Evolutionary conservation across 2,329 filamentous ascomycete genomes (phyloP), one percentile per base, ranked within the genome.

Genomic region (Colletotrichum simmondsii): DNA sequence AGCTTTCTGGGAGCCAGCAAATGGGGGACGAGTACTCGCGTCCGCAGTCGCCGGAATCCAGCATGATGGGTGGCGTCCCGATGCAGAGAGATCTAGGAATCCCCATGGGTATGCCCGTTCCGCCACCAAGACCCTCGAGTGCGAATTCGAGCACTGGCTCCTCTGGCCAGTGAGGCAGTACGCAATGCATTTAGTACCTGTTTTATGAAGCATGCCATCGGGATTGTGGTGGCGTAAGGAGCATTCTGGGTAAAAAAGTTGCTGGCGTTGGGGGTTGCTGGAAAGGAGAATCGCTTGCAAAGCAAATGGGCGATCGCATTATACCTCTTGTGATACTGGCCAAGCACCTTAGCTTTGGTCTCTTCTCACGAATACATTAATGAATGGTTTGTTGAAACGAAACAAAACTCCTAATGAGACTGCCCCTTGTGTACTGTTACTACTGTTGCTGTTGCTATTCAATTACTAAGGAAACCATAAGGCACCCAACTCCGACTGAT

Each of bases 141-240:
- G 82, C 82, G 5, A 83, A 83, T 14, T 85, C 83, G 11, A 85
- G 83, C 77, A 85, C 84, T 14, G 83, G 83, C 26, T 85, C 84
- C 6, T 84, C 83, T 16, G 83, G 83, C 24, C 78, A 82, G 70
- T 83, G 75, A 79, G 84, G 82, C 68, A 82, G 35, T 4, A 30
- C 4, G 37, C n/a, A 22, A 49, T 22, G 22, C 16, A n/a, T 12
- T 53, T 71, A 49, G 37, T 42, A 42, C 37, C 12, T 26, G 14
- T 16, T 56, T 61, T 57, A 26, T 24, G 49, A 42, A 42, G 35
- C 24, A 57, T 52, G 19, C 28, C 5, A 30, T 73, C 19, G 32
- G 52, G 19, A 65, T 32, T 16, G 32, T 28, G 46, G 52, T 42
- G 61, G 71, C 56, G 56, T 37, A 61, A 42, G 28, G 37, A 30